Evolutionary conservation across 352 stramenopile species (phyloP).

Genomic region (Peronosclerospora sorghi): DNA sequence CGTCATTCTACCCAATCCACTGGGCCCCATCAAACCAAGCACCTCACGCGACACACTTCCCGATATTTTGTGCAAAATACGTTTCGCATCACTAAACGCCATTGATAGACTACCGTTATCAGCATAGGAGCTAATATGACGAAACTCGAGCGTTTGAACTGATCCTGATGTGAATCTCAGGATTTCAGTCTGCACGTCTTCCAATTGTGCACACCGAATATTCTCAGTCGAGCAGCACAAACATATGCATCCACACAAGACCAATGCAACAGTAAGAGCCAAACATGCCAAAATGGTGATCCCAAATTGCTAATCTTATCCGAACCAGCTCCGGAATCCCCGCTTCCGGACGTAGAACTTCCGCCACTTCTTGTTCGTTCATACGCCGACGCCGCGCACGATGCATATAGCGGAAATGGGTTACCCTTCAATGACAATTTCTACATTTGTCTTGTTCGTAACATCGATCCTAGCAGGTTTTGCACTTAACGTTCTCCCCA

Average conservation of each 20-base stretch:
- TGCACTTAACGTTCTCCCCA: slow-evolving; percentile 52
- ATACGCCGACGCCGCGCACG: slow-evolving; percentile 47
- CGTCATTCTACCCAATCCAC: slow-evolving; percentile 75
- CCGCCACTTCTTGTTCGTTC: no score
- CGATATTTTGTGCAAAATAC: slow-evolving; percentile 52
- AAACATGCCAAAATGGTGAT: slow-evolving; percentile 11
- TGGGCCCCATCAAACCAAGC: slow-evolving; percentile 59
- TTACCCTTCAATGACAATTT: slow-evolving; percentile 61
- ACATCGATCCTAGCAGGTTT: no score
- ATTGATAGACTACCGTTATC: slow-evolving; percentile 1
- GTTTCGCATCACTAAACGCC: slow-evolving; percentile 12
- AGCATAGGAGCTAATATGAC: slow-evolving; percentile 38
- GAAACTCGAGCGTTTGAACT: slow-evolving; percentile 41
- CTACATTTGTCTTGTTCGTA: no score
- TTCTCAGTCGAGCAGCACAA: slow-evolving; percentile 11
- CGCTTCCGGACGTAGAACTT: no score
- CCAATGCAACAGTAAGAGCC: no score
- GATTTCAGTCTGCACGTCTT: slow-evolving; percentile 31
- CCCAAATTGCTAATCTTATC: slow-evolving; percentile 4
- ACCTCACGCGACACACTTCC: slow-evolving; percentile 48
- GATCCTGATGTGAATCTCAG: slow-evolving; percentile 31
- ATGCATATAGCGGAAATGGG: slow-evolving; percentile 57
- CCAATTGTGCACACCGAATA: slow-evolving; percentile 3
- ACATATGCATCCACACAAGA: slow-evolving; percentile 11
- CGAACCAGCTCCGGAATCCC: slow-evolving; percentile 9